A percentile compares a stretch with the other conserved stretches of the same genome.
These are phyloP conservation scores for Penicillium sp. DNA, from an alignment of 2,329 filamentous ascomycete species.

Conservation along the genomic window DNA sequence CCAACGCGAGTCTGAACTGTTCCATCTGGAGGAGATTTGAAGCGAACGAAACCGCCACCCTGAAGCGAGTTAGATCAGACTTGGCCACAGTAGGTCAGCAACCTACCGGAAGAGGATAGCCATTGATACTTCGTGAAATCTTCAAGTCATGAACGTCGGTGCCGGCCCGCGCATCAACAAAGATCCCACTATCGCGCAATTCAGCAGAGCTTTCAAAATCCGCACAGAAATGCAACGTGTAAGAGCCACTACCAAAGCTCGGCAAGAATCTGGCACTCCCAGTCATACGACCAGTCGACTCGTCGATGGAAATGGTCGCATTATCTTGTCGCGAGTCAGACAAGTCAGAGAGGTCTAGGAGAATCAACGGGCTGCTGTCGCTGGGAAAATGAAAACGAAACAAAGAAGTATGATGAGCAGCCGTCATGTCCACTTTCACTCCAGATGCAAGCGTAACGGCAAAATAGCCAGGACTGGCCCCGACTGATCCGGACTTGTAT, in stretches of 20 bases:
- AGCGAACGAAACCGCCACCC: constrained; percentile 60
- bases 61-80: constrained; percentile 32
- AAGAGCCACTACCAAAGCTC: constrained; percentile 59
- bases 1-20: constrained; percentile 60
- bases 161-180: constrained; percentile 56
- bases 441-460: constrained; percentile 53
- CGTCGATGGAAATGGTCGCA: constrained; percentile 53
- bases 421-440: constrained; percentile 61
- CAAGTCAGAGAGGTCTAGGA: constrained; percentile 61
- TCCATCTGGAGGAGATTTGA: constrained; percentile 46
- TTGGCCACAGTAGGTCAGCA: neutral
- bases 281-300: constrained; percentile 54
- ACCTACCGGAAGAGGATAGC: constrained; percentile 45
- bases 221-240: constrained; percentile 58
- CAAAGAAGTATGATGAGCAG: constrained; percentile 56
- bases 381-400: constrained; percentile 59
- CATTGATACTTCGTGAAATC: constrained; percentile 53
- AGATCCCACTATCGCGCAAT: constrained; percentile 57
- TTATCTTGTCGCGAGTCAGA: constrained; percentile 56
- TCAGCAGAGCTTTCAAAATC: constrained; percentile 54
- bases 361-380: constrained; percentile 50
- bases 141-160: constrained; percentile 49
- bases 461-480: constrained; percentile 61
- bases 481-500: constrained; percentile 49
- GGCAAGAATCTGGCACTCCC: constrained; percentile 57